Evolutionary conservation across 805 yeast species (phyloP), one percentile per base, ranked within the genome.

Genomic region (Cyberlindnera samutprakarnensis): DNA sequence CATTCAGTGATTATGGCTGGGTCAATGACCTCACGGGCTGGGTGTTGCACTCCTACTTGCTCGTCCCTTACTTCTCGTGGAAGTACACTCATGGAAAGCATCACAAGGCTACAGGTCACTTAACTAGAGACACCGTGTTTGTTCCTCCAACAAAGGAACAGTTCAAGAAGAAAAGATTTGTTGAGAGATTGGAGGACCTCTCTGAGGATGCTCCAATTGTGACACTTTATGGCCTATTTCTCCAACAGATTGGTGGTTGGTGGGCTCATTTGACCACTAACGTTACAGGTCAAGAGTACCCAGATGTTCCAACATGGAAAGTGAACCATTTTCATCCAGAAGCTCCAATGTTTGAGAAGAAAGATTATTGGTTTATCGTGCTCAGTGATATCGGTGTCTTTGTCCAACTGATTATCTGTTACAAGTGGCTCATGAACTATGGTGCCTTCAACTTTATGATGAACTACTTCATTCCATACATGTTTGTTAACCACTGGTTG

Each of bases 31-130:
- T 73, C 24, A 80, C 78, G 27, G 95, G 95, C 28, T 84, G 94
- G 94, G 55, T 80, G 24, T 62, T 85, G 41, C 95, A 84, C 62
- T 79, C 90, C 14, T 74, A 71, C 52, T 62, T 82, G 47, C 55
- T 82, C 49, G 95, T 85, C 20, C 95, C 95, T 28, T 84, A 78
- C 64, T 83, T 83, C 56, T 79, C 92, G 7, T 84, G 95, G 95
- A 79, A 83, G 51, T 76, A 66, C 58, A 64, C 84, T 30, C 95
- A 84, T 61, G 75, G 84, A 35, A 83, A 80, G 69, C 95, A 84
- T 63, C 95, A 84, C 68, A 84, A 85, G 68, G 84, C 88, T 37
- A 84, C 94, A 25, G 94, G 92, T 43, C 85, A 85, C 57, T 51
- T 84, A 54, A 64, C 78, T 23, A 72, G 86, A 54, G 95, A 84